Percentiles rank a stretch among this genome's conserved stretches.
phyloP scores from a whole-genome alignment of 2,329 filamentous ascomycete species.

The Lasiodiplodia sp. region DNA sequence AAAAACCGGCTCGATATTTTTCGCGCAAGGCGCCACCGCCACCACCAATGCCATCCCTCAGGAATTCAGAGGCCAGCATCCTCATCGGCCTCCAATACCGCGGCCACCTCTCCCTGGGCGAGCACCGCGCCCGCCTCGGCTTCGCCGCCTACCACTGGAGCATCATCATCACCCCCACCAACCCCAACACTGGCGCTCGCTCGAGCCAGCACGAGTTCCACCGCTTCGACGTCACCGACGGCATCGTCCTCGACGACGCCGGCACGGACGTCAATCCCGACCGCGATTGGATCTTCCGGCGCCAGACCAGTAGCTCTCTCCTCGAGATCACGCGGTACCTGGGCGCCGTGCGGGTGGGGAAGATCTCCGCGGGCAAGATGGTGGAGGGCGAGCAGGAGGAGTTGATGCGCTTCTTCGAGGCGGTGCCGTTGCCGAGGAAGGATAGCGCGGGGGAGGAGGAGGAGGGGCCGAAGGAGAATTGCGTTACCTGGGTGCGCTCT shows the following conservation, averaged over 20 bases:
- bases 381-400: not conserved
- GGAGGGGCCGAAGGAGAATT: not conserved
- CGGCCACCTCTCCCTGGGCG: not conserved
- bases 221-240: slow-evolving; percentile 20
- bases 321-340: slow-evolving; percentile 9
- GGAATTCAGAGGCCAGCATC: not conserved
- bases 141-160: slow-evolving; percentile 15
- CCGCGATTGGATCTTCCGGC: not conserved
- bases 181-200: too few species aligned
- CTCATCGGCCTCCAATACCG: slow-evolving; percentile 9
- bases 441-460: not conserved
- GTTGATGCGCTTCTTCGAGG: not conserved
- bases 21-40: too few species aligned
- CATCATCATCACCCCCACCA: not conserved
- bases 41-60: too few species aligned
- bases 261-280: not conserved
- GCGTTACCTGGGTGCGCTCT: not conserved
- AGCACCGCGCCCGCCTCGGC: not conserved
- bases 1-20: too few species aligned
- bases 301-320: not conserved
- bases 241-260: not conserved
- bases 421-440: not conserved
- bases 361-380: not conserved
- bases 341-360: not conserved
- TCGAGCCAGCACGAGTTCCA: not conserved